phyloP scores from a whole-genome alignment of 371 early-diverging fungal species.

The Rhizomucor miehei region DNA sequence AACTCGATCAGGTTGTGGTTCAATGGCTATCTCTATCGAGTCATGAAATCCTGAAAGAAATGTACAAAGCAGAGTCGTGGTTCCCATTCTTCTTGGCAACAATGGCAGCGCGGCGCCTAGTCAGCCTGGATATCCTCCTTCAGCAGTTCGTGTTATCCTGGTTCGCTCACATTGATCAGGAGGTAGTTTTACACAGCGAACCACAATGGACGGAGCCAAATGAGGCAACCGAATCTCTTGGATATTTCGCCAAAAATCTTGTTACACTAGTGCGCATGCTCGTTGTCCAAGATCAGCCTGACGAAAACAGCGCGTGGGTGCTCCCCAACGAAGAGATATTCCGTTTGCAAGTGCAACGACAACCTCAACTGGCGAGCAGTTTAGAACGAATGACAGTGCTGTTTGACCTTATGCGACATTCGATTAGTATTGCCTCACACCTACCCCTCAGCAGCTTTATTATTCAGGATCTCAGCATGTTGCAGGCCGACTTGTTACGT shows the following conservation, averaged over 20 bases:
- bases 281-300: slow-evolving; percentile 37
- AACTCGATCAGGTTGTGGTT: slow-evolving; percentile 34
- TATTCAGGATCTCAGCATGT: slow-evolving; percentile 36
- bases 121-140: slow-evolving; percentile 37
- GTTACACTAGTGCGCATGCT: slow-evolving; percentile 46
- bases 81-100: slow-evolving; percentile 46
- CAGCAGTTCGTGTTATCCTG: slow-evolving; percentile 42
- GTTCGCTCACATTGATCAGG: slow-evolving; percentile 37
- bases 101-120: slow-evolving; percentile 42
- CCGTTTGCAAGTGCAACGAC: slow-evolving; percentile 26
- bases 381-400: slow-evolving; percentile 36
- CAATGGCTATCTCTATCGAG: slow-evolving; percentile 28
- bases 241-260: slow-evolving; percentile 45
- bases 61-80: slow-evolving; percentile 42
- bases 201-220: slow-evolving; percentile 19
- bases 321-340: slow-evolving; percentile 35
- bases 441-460: slow-evolving; percentile 38
- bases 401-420: slow-evolving; percentile 37
- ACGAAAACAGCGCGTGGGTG: slow-evolving; percentile 23
- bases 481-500: slow-evolving; percentile 36
- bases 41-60: slow-evolving; percentile 21
- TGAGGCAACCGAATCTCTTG: slow-evolving; percentile 29
- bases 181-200: slow-evolving; percentile 25
- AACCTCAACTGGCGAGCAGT: slow-evolving; percentile 28
- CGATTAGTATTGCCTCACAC: slow-evolving; percentile 35